Evolutionary conservation across 345 rosid species (phyloP).

Genomic region (Lagerstroemia speciosa): DNA sequence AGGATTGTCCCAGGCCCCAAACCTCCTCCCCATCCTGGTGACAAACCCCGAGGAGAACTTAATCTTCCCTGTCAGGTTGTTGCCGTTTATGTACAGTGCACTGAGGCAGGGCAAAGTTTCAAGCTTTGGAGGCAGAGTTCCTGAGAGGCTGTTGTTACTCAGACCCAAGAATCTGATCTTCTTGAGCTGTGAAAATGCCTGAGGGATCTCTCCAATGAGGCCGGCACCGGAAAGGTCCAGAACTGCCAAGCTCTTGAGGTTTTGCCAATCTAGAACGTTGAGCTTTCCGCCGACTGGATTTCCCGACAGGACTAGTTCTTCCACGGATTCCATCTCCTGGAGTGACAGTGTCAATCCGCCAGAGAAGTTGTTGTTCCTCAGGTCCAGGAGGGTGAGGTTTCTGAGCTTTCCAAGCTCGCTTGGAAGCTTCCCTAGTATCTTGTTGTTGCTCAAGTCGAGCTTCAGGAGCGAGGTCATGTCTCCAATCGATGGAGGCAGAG

Average conservation of each 20-base stretch:
- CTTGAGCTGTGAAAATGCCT: conserved; percentile 46
- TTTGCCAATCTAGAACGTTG: conserved; percentile 39
- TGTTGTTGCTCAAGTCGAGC: conserved; percentile 75
- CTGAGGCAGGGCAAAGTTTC: conserved; percentile 56
- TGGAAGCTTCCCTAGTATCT: conserved; percentile 46
- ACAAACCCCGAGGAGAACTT: conserved; percentile 45
- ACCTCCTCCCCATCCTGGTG: conserved; percentile 65
- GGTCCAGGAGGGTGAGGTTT: conserved; percentile 72
- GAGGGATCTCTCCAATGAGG: conserved; percentile 57
- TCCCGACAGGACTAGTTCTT: conserved; percentile 56
- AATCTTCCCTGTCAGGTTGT: conserved; percentile 77
- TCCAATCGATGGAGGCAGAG: conserved; percentile 46
- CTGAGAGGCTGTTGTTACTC: conserved; percentile 58
- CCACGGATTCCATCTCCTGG: conserved; percentile 50
- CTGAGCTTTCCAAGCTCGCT: conserved; percentile 36
- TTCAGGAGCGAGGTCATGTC: conserved; percentile 59
- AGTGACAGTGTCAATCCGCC: conserved; percentile 53
- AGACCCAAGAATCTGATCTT: conserved; percentile 70
- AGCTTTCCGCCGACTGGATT: conserved; percentile 59
- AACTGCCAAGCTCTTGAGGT: conserved; percentile 42
- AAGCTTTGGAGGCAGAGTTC: conserved; percentile 39
- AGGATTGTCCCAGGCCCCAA: conserved; percentile 86
- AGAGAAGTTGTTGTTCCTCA: conserved; percentile 63
- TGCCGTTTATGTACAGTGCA: conserved; percentile 63
- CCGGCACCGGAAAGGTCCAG: conserved; percentile 55